These are phyloP conservation scores for Rhinocladiella mackenziei DNA, from an alignment of 2,329 filamentous ascomycete genomes.

Conservation along the genomic window DNA sequence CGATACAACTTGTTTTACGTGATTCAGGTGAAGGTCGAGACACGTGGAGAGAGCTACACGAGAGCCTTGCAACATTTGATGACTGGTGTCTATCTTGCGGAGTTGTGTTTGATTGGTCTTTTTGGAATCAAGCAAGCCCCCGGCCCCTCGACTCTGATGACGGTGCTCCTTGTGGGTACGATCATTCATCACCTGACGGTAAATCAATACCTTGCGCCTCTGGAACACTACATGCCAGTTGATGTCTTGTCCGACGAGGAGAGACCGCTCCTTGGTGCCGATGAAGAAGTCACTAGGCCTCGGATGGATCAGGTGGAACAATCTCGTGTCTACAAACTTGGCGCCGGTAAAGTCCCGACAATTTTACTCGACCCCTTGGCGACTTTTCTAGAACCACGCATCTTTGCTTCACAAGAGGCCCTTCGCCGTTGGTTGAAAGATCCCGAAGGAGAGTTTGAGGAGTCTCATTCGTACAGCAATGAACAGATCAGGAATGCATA, in stretches of 20 bases:
- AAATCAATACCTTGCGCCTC: conserved; percentile 43
- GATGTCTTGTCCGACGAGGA: conserved; percentile 44
- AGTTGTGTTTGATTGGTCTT: conserved; percentile 79
- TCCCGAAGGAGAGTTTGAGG: conserved; percentile 57
- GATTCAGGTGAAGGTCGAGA: conserved; percentile 75
- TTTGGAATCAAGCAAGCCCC: conserved; percentile 52
- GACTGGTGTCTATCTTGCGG: conserved; percentile 76
- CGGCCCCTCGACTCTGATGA: conserved; percentile 69
- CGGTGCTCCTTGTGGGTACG: conserved; percentile 69
- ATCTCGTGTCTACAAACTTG: conserved; percentile 14
- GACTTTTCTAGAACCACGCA: conserved; percentile 53
- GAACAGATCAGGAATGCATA: conserved; percentile 65
- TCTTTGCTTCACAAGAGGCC: conserved; percentile 25
- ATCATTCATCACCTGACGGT: conserved; percentile 65
- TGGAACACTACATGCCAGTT: conserved; percentile 66
- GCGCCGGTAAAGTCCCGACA: conserved; percentile 24
- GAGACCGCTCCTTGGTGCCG: conserved; percentile 21
- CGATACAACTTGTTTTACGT: conserved; percentile 89
- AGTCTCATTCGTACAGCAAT: conserved; percentile 67
- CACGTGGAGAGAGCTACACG: conserved; percentile 82
- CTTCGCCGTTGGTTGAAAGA: conserved; percentile 29
- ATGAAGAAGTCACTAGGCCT: conserved; percentile 2
- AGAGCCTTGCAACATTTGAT: conserved; percentile 80
- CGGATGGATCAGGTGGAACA: conserved; percentile 5
- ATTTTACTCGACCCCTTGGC: conserved; percentile 68